Evolutionary conservation across 768 basidiomycete genomes (phyloP).

Genomic region (Leucocoprinus birnbaumii): DNA sequence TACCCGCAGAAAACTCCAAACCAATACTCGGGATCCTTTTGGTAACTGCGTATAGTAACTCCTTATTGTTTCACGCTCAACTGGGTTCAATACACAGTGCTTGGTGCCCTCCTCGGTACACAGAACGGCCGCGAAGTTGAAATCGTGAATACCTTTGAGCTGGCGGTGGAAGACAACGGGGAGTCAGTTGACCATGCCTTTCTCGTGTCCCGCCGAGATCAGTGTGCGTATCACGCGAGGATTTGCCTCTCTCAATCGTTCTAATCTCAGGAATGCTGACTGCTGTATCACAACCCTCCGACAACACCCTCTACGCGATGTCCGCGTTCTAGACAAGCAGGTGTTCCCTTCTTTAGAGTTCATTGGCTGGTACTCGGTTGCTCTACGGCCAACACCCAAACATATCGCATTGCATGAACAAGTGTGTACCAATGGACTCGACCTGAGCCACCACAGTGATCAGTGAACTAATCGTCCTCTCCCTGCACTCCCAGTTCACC

Average conservation of each 20-base stretch:
- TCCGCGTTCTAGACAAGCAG: slow-evolving; percentile 74
- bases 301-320: neutral
- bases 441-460: neutral
- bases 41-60: slow-evolving; percentile 37
- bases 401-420: slow-evolving; percentile 89
- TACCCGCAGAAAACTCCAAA: slow-evolving; percentile 80
- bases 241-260: slow-evolving; percentile 2
- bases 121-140: slow-evolving; percentile 94
- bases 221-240: slow-evolving; percentile 51
- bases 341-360: slow-evolving; percentile 97
- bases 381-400: slow-evolving; percentile 62
- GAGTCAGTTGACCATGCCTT: slow-evolving; percentile 78
- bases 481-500: slow-evolving; percentile 57
- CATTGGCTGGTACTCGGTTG: slow-evolving; percentile 96
- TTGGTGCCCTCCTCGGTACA: slow-evolving; percentile 92
- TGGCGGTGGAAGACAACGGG: slow-evolving; percentile 60
- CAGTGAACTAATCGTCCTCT: neutral
- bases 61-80: neutral
- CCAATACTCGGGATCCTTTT: slow-evolving; percentile 56
- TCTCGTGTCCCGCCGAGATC: slow-evolving; percentile 78
- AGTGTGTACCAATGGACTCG: slow-evolving; percentile 33
- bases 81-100: slow-evolving; percentile 45
- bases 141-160: slow-evolving; percentile 95
- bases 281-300: neutral
- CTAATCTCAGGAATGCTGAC: slow-evolving; percentile 9